Base-by-base conservation (phyloP, 805 yeast species). In the Candida wancherniae region DNA sequence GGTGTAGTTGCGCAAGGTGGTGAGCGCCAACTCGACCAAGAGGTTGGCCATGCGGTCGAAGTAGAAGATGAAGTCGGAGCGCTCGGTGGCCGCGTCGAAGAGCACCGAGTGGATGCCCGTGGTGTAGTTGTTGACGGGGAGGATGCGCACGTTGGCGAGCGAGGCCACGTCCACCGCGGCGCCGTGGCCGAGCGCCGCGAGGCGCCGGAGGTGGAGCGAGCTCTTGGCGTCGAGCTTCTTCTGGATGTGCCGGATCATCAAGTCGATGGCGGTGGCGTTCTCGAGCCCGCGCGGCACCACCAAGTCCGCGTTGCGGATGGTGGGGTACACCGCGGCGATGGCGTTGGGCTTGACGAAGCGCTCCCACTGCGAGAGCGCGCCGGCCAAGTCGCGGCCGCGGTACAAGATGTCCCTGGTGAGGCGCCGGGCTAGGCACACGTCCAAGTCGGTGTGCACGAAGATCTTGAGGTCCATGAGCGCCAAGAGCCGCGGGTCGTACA, bases 371-470 rank as follows among this genome's bases (percentile, higher is more conserved):
- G 75, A 71, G 37, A 92, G 69, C 11, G 88, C 82, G 1, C 95
- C 94, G 4, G 61, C 67, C 20, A 88, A 62, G 46, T 88, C 95
- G 37, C 98, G 66, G 1, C 94, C 95, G 38, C 98, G 67, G 39
- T 80, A 77, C 9, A 84, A 67, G 31, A 86, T 87, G 54, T 92
- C 98, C 49, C 98, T 69, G 4, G 84, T 76, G 25, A 92, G 62
- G 47, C 98, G 68, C 48, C 98, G 69, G 4, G 95, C 88, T 45
- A 92, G 67, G 57, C 98, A 92, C 10, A 90, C 74, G 52, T 92
- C 98, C 44, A 87, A 66, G 49, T 88, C 97, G 3, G 97, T 92
- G 45, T 90, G 97, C 3, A 92, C 97, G 54, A 77, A 92, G 12
- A 90, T 75, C 56, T 84, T 90, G 37, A 86, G 67, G 48, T 90